Evolutionary conservation across 352 stramenopile genomes (phyloP), one percentile per base, ranked within the genome.

Genomic region (Globisporangium carolinianum): DNA sequence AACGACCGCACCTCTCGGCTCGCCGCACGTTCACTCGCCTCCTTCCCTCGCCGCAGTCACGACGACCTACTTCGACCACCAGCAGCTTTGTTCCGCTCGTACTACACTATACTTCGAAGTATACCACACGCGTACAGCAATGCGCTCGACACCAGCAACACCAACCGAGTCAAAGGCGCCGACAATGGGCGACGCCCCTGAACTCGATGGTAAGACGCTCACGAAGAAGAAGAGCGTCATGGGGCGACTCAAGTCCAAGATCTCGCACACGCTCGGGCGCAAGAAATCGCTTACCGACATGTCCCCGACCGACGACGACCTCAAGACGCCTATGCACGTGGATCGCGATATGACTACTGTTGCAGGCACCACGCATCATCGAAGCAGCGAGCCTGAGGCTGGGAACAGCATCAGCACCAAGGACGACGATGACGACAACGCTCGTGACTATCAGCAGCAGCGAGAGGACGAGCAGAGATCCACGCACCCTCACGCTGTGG

Each of bases 151-250:
- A 48, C 50, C 14, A 18, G 18, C 42, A 51, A 53, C 14, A 18
- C n/a, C 42, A 51, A 53, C 47, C 6, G 49, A 62, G 15, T 17
- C 39, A n/a, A 58, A 59, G 12, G 46, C 43, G 5, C n/a, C 50
- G 9, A 41, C 39, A 8, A 43, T 43, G 15, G 53, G 48, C 5
- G 64, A 72, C n/a, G 39, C 46, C n/a, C 61, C 70, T 4, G 60
- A 63, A 15, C 56, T 60, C 47, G 59, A 61, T n/a, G 47, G 43
- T 45, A 67, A 52, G 57, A 47, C 47, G 43, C 63, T 58, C 17
- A 81, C 80, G 66, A 79, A 73, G 61, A 82, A 82, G 62, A 83
- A 85, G 57, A 69, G 78, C 18, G 58, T 89, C 32, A 77, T 91
- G 63, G 75, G 76, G 11, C 63, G 67, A n/a, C 74, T 91, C 69